A percentile compares a stretch with the other conserved stretches of the same genome.
These are phyloP conservation scores for Nicotiana otophora DNA, from an alignment of 257 asterid genomes.

Conservation along the genomic window DNA sequence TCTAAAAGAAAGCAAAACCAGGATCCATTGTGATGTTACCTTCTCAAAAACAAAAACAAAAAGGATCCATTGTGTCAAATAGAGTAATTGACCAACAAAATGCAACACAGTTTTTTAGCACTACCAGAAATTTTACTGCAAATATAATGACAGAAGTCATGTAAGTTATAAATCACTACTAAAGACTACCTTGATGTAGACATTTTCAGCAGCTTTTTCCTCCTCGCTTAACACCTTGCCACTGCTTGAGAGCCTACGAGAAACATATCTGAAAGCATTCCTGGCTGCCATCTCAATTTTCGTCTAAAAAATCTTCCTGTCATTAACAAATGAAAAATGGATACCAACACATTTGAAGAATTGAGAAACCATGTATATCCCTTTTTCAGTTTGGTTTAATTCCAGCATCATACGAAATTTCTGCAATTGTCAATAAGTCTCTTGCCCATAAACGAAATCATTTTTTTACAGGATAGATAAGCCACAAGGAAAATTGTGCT, in stretches of 20 bases:
- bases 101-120: background rate
- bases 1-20: background rate
- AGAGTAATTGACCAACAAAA: background rate
- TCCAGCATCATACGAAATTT: background rate
- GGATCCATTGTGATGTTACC: background rate
- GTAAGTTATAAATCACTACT: background rate
- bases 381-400: background rate
- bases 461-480: background rate
- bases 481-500: background rate
- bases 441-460: background rate
- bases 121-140: background rate
- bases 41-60: too few relatives aligned
- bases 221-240: slow-evolving; percentile 84
- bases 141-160: background rate
- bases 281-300: slow-evolving; percentile 56
- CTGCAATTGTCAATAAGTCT: background rate
- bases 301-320: slow-evolving; percentile 28
- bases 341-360: background rate
- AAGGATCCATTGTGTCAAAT: background rate
- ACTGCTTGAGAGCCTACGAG: slow-evolving; percentile 74
- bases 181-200: slow-evolving; percentile 73
- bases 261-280: slow-evolving; percentile 54
- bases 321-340: background rate
- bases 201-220: slow-evolving; percentile 98
- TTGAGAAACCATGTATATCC: background rate